Base-by-base conservation (phyloP, 176 grass and related monocot species). In the Cymbopogon citratus region DNA sequence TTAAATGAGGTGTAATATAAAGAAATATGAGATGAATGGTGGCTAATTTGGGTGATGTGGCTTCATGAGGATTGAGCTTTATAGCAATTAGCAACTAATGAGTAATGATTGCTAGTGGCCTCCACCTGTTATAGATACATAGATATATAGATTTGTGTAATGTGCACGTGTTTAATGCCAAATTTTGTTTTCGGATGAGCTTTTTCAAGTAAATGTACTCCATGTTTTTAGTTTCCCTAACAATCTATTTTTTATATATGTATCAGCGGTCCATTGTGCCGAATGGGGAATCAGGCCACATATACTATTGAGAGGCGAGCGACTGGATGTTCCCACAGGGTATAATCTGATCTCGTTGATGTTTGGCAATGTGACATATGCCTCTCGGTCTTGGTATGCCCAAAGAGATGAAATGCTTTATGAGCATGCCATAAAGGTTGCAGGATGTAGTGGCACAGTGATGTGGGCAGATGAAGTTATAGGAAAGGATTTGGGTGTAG, bases 301-400 rank as follows among this genome's bases (percentile, higher is more conserved):
- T 43, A 70, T 98, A 71, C 74, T 98, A 54, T 68, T 98, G 46
- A 89, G 92, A 84, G 95, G 90, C 31, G 95, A 98, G 79, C 95
- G 90, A 46, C 88, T 85, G 39, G 79, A 87, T 71, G 71, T 98
- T 45, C 82, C 92, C 29, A 95, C 95, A 16, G 92, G 95, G 45
- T 98, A 98, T 71, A 98, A 98, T 81, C 72, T 95, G 67, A 67
- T 98, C 54, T 91, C 95, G 24, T 78, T 91, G 73, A 91, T 95
- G 92, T 98, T 91, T 36, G 90, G 87, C 29, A 89, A 79, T 59
- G 88, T 91, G 71, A 85, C 69, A 12, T 95, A 93, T 72, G 66
- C 46, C 3, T 75, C 92, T 13, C 73, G 95, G 40, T 86, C 92
- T 1, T n/a, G 69, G 36, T 98, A 98, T 65, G 78, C 92, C 26